Base-by-base conservation (phyloP, 768 basidiomycete species). In the Guyanaporus albipodus region DNA sequence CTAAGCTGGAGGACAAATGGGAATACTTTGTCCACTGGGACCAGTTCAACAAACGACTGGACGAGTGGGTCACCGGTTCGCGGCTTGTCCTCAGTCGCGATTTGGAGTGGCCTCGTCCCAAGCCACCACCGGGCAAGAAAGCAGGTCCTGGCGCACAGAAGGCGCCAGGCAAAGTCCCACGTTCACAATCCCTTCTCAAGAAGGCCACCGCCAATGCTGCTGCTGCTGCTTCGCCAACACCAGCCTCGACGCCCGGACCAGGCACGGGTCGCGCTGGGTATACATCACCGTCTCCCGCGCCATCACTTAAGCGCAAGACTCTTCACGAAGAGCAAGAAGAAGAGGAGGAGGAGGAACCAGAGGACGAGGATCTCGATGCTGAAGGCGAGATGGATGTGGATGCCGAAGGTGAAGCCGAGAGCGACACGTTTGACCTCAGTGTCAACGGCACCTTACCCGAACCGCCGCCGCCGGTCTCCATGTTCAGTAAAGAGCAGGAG, bases 11-110 rank as follows among this genome's bases (percentile, higher is more conserved):
- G 59, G 90, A 92, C 64, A 83, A 87, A 57, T 79, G 81, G 66
- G 94, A 98, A 67, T 98, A 83, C 73, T 99, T 98, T 61, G 91
- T 98, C 17, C 96, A 99, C 62, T 99, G 95, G 85, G 92, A 97
- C 58, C 83, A 91, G 54, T 98, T 97, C 78, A 99, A 99, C 75
- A 99, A 99, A 67, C 93, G 96, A 52, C 75, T 98, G 32, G 96
- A 99, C 63, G 96, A 96, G 44, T 99, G 96, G 96, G 86, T 99
- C 19, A 71, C 87, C 12, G 91, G 89, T 14, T 85, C 88, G 1
- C 82, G 95, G 32, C 78, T 99, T 46, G 78, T 98, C 33, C 73
- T 94, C 36, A 76, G 72, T 49, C 78, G 85, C 53, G 93, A 96
- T 61, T 77, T 99, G 54, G 93, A 98, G 67, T 95, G 91, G 92